Evolutionary conservation across 2,329 filamentous ascomycete genomes (phyloP).

Genomic region (Monosporascus sp.): DNA sequence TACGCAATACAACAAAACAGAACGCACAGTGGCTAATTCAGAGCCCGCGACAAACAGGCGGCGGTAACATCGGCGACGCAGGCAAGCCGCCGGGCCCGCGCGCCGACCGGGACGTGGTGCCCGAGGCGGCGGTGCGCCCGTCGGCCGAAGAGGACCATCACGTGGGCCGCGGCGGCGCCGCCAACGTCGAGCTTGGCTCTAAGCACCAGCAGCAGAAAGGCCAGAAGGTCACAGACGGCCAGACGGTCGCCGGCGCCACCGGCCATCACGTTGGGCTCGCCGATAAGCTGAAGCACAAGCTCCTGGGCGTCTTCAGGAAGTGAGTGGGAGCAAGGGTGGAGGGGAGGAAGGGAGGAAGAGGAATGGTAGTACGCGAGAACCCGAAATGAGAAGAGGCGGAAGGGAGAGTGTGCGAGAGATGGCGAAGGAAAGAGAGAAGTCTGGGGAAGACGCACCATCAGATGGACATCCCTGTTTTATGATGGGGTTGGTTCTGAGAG

Average conservation of each 20-base stretch:
- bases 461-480: neutral
- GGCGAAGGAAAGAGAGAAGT: no score
- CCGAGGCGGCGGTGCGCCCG: slow-evolving; percentile 45
- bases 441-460: no score
- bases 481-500: no score
- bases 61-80: slow-evolving; percentile 53
- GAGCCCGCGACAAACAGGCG: slow-evolving; percentile 33
- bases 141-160: slow-evolving; percentile 47
- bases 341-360: neutral
- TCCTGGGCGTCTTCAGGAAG: slow-evolving; percentile 47
- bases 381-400: neutral
- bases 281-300: slow-evolving; percentile 53
- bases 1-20: no score
- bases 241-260: slow-evolving; percentile 21
- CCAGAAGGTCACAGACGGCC: slow-evolving; percentile 19
- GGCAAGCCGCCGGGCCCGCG: slow-evolving; percentile 34
- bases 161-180: slow-evolving; percentile 55
- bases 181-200: slow-evolving; percentile 44
- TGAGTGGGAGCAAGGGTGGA: slow-evolving; percentile 9
- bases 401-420: neutral
- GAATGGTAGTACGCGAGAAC: neutral
- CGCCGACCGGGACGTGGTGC: slow-evolving; percentile 47
- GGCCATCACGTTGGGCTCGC: slow-evolving; percentile 37
- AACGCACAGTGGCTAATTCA: neutral
- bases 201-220: slow-evolving; percentile 16